Evolutionary conservation across 2,329 filamentous ascomycete genomes (phyloP).

Genomic region (Ophiostoma novo-ulmi): DNA sequence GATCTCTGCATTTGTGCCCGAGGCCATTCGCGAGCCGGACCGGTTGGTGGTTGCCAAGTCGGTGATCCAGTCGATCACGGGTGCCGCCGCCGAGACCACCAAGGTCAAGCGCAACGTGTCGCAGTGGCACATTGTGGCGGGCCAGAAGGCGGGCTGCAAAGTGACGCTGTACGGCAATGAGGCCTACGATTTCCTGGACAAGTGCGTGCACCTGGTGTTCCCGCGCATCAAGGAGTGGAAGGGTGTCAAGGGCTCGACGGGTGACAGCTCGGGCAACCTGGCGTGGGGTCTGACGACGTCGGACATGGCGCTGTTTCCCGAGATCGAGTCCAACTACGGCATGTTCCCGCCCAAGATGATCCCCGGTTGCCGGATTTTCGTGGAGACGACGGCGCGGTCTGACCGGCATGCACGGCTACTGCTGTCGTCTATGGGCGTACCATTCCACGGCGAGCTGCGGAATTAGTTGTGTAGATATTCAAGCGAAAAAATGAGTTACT

Average conservation of each 20-base stretch:
- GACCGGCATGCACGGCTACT: conserved; percentile 80
- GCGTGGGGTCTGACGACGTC: conserved; percentile 72
- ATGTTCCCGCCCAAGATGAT: conserved; percentile 67
- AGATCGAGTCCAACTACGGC: conserved; percentile 86
- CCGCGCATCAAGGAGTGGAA: conserved; percentile 96
- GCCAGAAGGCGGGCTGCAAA: conserved; percentile 70
- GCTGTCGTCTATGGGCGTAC: conserved; percentile 65
- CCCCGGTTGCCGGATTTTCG: conserved; percentile 74
- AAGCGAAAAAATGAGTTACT: neutral
- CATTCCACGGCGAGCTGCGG: conserved; percentile 61
- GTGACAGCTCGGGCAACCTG: conserved; percentile 85
- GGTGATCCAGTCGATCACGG: conserved; percentile 78
- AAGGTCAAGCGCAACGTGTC: conserved; percentile 64
- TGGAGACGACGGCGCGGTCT: conserved; percentile 78
- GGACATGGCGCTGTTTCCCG: conserved; percentile 78
- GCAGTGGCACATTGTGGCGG: conserved; percentile 68
- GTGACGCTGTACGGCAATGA: conserved; percentile 70
- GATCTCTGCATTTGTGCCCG: conserved; percentile 68
- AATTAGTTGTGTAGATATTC: conserved; percentile 25
- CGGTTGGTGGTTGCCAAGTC: conserved; percentile 78
- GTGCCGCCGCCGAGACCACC: conserved; percentile 66
- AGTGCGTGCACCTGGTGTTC: conserved; percentile 82
- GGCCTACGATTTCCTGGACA: conserved; percentile 86
- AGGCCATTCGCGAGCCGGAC: conserved; percentile 64
- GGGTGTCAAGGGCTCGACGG: conserved; percentile 61